A percentile compares a stretch with the other conserved stretches of the same genome.
phyloP scores from a whole-genome alignment of 192 early-diverging fungal species.

The Backusella psychrophila region DNA sequence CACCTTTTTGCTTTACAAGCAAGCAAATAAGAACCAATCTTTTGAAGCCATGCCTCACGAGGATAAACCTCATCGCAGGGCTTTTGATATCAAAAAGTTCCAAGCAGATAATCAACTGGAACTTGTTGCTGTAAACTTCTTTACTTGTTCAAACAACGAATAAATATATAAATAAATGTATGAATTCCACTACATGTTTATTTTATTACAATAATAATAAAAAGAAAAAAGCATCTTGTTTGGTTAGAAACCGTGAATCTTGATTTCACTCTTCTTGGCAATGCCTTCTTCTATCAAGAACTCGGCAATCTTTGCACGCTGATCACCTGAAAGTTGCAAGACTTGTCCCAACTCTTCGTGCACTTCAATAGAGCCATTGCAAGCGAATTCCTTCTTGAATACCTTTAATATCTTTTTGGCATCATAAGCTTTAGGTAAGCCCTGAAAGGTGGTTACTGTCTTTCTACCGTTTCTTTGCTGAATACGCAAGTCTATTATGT shows the following conservation, averaged over 20 bases:
- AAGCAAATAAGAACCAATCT: slow-evolving; percentile 28
- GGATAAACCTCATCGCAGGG: slow-evolving; percentile 11
- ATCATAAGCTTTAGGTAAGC: slow-evolving; percentile 81
- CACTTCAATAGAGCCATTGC: slow-evolving; percentile 90
- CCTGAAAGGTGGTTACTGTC: slow-evolving; percentile 93
- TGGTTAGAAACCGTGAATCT: slow-evolving; percentile 92
- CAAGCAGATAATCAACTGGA: slow-evolving; percentile 38
- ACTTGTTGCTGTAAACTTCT: slow-evolving; percentile 49
- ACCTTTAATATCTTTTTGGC: slow-evolving; percentile 88
- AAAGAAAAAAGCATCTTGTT: not conserved
- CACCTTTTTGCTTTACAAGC: slow-evolving; percentile 57
- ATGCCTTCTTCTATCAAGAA: slow-evolving; percentile 75
- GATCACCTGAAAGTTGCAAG: slow-evolving; percentile 94
- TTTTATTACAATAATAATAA: not conserved
- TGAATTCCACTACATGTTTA: not conserved
- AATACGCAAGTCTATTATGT: slow-evolving; percentile 84
- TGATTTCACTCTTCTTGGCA: slow-evolving; percentile 75
- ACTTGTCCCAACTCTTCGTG: slow-evolving; percentile 89
- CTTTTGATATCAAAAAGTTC: slow-evolving; percentile 40
- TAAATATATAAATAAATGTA: slow-evolving; percentile 2
- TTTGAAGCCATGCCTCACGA: slow-evolving; percentile 21
- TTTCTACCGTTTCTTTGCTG: slow-evolving; percentile 96
- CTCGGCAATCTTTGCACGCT: slow-evolving; percentile 74
- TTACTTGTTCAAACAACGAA: slow-evolving; percentile 24
- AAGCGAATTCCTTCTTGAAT: slow-evolving; percentile 95